A percentile compares a stretch with the other conserved stretches of the same genome.
phyloP scores from a whole-genome alignment of 805 yeast species.

The Hanseniaspora mollemarum region DNA sequence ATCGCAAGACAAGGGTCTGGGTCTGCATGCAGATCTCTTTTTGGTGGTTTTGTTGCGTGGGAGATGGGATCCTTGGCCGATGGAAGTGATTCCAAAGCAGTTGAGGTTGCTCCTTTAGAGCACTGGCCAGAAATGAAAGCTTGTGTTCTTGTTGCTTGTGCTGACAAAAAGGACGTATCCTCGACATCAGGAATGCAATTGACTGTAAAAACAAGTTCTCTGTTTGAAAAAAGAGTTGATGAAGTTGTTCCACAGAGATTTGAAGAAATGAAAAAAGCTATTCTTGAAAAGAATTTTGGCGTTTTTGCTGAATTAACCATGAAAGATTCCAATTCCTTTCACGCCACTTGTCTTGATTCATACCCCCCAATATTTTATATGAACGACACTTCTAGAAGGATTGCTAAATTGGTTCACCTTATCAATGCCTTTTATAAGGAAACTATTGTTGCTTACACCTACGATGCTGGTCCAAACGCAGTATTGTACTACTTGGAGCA shows the following conservation, averaged over 20 bases:
- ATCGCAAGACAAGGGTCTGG: conserved; percentile 98
- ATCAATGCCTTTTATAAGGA: conserved; percentile 50
- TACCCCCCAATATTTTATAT: conserved; percentile 90
- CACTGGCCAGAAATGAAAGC: conserved; percentile 95
- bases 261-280: conserved; percentile 68
- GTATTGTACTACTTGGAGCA: conserved; percentile 77
- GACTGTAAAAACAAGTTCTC: conserved; percentile 79
- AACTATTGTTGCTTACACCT: conserved; percentile 86
- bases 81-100: conserved; percentile 92
- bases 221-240: conserved; percentile 67
- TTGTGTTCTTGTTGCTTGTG: conserved; percentile 82
- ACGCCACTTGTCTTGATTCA: conserved; percentile 93
- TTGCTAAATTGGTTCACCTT: conserved; percentile 65
- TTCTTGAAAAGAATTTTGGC: conserved; percentile 60
- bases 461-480: conserved; percentile 98
- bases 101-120: conserved; percentile 67
- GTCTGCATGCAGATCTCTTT: conserved; percentile 91
- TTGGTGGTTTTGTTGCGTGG: conserved; percentile 99
- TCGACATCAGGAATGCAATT: conserved; percentile 94
- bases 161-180: conserved; percentile 86
- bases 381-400: conserved; percentile 78
- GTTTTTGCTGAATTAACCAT: conserved; percentile 83
- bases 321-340: conserved; percentile 95
- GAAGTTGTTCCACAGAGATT: conserved; percentile 82
- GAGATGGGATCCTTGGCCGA: conserved; percentile 73